Percentiles rank a stretch among this genome's conserved stretches.
These are phyloP conservation scores for Inonotus obliquus DNA, from an alignment of 1,284 basidiomycete species.

Conservation along the genomic window DNA sequence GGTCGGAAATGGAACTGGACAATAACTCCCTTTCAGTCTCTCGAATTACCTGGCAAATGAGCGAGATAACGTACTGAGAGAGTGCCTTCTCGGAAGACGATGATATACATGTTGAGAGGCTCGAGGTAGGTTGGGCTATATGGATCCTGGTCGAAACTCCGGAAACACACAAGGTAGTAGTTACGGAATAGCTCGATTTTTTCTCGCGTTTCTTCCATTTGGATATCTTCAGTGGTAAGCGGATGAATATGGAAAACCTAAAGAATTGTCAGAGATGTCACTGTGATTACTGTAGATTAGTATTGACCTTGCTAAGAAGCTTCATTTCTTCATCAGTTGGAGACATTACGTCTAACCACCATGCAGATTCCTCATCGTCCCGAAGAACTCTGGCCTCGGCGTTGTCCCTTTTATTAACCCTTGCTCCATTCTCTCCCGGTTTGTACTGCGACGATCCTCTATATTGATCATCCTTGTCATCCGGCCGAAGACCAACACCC, in stretches of 20 bases:
- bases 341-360: conserved; percentile 96
- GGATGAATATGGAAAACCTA: conserved; percentile 97
- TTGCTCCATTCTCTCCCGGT: conserved; percentile 16
- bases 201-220: conserved; percentile 98
- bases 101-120: conserved; percentile 99
- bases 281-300: not conserved
- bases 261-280: conserved; percentile 3
- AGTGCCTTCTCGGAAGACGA: conserved; percentile 98
- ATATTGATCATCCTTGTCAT: conserved; percentile 21
- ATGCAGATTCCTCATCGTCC: conserved; percentile 75
- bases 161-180: conserved; percentile 99
- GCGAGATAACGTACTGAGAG: conserved; percentile 61
- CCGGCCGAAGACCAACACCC: conserved; percentile 35
- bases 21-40: not conserved
- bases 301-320: conserved; percentile 80
- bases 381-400: conserved; percentile 20
- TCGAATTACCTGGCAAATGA: not conserved
- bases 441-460: conserved; percentile 15
- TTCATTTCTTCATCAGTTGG: conserved; percentile 99
- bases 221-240: conserved; percentile 97
- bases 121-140: conserved; percentile 98
- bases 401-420: not conserved
- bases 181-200: conserved; percentile 99
- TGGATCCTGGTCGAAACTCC: conserved; percentile 97
- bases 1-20: conserved; percentile 93